Conservation (phyloP, 352 stramenopile species). For the Phytopythium aichiense region DNA sequence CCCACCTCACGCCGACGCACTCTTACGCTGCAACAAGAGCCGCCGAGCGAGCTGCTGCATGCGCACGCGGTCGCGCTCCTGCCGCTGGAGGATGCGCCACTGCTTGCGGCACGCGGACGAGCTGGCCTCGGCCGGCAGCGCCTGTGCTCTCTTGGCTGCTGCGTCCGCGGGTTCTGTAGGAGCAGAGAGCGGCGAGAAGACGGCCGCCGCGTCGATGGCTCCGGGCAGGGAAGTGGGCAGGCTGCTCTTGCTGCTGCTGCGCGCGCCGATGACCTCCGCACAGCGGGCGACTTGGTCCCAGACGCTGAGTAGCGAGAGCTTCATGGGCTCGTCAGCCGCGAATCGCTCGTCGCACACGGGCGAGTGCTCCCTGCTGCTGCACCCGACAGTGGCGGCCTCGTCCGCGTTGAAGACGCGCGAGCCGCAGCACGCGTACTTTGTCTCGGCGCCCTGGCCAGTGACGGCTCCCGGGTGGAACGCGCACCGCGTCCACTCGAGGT, state of each 20-base stretch:
- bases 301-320: conserved; percentile 22
- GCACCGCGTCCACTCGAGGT: conserved; percentile 40
- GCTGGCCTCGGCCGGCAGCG: conserved; percentile 5
- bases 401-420: conserved; percentile 41
- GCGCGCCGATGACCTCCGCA: background rate
- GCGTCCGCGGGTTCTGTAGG: background rate
- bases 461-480: conserved; percentile 44
- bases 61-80: conserved; percentile 60
- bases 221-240: conserved; percentile 8
- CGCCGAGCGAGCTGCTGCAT: conserved; percentile 42
- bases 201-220: conserved; percentile 13
- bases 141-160: conserved; percentile 10
- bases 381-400: conserved; percentile 37
- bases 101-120: conserved; percentile 27
- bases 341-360: conserved; percentile 11
- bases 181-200: conserved; percentile 14
- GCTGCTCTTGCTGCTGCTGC: background rate
- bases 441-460: conserved; percentile 25
- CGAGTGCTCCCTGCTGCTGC: conserved; percentile 36
- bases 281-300: conserved; percentile 33
- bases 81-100: conserved; percentile 50
- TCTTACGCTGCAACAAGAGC: conserved; percentile 49
- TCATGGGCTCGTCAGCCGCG: conserved; percentile 7
- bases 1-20: conserved; percentile 26
- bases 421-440: conserved; percentile 53